Base-by-base conservation (phyloP, 352 stramenopile genomes). In the Phytophthora meadii region DNA sequence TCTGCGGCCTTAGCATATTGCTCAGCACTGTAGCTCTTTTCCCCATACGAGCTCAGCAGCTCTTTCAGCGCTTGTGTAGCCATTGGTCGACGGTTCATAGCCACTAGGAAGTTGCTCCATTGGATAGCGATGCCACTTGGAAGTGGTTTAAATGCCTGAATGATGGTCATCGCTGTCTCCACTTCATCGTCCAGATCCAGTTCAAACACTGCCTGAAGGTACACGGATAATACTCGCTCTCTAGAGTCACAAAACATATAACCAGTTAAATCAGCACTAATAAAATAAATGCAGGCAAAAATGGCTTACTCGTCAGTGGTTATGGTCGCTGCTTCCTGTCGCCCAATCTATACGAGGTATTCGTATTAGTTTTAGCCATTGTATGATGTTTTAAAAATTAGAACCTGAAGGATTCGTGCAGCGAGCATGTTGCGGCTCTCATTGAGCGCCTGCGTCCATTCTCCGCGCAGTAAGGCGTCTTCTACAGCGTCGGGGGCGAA, bases 141-240 rank as follows among this genome's bases (percentile, higher is more conserved):
- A 1, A 92, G 65, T 19, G 77, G 81, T 1, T 68, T 39, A 54
- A 89, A 84, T 32, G 70, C 71, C 28, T 70, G 56, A 27, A 76
- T 52, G 25, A 92, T 69, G 14, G 70, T 68, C 5, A 48, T 41
- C 5, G 76, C 78, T 1, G 70, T 86, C 34, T 88, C 77, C 42
- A 89, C 68, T 60, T 92, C 81, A 19, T 81, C 78, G 37, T 85
- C 59, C 42, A 77, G 41, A 14, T 77, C 76, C 58, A 92, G 47
- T 45, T 92, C 84, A 32, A 90, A 92, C 9, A 90, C 56, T 8
- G 70, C 65, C 51, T 89, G 84, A 44, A 90, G 60, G 67, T 92
- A 92, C 52, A 92, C 74, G 0, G 79, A 84, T 50, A 90, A 42
- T 36, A 90, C 49, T 6, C 79, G 77, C 52, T 90, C 81, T 37